phyloP scores from a whole-genome alignment of 2,329 filamentous ascomycete species.

The Penicillium sp. region DNA sequence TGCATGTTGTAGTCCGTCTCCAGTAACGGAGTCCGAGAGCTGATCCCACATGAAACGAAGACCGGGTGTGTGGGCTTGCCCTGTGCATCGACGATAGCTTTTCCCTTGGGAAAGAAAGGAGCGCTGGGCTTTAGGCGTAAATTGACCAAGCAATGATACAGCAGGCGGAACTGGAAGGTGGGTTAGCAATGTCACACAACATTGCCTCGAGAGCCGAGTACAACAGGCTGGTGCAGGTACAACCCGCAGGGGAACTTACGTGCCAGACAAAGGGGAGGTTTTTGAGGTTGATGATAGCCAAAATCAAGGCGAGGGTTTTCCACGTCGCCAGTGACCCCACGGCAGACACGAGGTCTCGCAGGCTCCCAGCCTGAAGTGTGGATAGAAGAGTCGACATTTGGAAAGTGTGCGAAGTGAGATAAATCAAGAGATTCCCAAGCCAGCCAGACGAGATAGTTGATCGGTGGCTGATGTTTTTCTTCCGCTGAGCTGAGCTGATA shows the following conservation, averaged over 20 bases:
- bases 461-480: not conserved
- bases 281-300: conserved; percentile 42
- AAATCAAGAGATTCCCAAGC: not conserved
- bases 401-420: not conserved
- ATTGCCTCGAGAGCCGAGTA: not conserved
- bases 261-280: conserved; percentile 44
- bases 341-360: conserved; percentile 26
- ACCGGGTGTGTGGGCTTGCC: conserved; percentile 58
- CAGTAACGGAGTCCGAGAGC: conserved; percentile 67
- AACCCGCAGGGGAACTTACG: conserved; percentile 34
- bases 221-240: not conserved
- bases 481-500: conserved; percentile 4
- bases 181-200: conserved; percentile 16
- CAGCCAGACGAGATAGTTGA: not conserved
- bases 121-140: conserved; percentile 53
- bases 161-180: conserved; percentile 56
- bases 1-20: conserved; percentile 88
- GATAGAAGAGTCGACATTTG: conserved; percentile 16
- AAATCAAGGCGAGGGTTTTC: conserved; percentile 39
- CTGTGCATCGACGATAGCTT: conserved; percentile 35
- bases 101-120: conserved; percentile 46
- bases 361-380: conserved; percentile 23
- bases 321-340: conserved; percentile 33
- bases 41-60: conserved; percentile 70
- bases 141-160: conserved; percentile 60